Conservation (phyloP, 1,284 basidiomycete genomes). For the Ustilago hordei region DNA sequence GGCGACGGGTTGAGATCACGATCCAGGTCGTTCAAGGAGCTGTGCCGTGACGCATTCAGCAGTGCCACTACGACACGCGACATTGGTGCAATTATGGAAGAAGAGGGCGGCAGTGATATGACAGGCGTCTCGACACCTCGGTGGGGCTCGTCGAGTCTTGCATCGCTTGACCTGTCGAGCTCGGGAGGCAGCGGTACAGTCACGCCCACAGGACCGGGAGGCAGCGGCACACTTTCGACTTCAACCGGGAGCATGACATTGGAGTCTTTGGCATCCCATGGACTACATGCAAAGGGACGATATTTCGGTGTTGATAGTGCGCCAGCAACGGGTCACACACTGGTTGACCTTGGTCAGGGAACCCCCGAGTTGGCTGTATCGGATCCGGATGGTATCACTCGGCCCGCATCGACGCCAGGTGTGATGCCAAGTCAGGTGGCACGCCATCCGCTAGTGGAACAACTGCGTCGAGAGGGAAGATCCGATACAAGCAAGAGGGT, state of each 20-base stretch:
- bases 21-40: conserved; percentile 42
- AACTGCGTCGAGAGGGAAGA: conserved; percentile 40
- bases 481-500: conserved; percentile 42
- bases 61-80: conserved; percentile 20
- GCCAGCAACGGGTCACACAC: conserved; percentile 22
- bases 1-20: conserved; percentile 36
- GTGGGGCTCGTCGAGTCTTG: conserved; percentile 27
- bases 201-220: conserved; percentile 31
- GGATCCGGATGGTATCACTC: conserved; percentile 36
- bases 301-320: conserved; percentile 30
- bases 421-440: conserved; percentile 40
- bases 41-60: conserved; percentile 37
- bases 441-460: conserved; percentile 48
- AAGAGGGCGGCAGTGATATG: conserved; percentile 31
- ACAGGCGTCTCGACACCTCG: conserved; percentile 25
- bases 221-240: background rate
- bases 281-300: conserved; percentile 23
- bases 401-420: conserved; percentile 39
- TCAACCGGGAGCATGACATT: conserved; percentile 25
- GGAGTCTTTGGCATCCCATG: conserved; percentile 22
- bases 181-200: conserved; percentile 34
- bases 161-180: conserved; percentile 27
- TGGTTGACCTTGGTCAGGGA: conserved; percentile 37
- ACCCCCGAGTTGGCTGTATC: conserved; percentile 35
- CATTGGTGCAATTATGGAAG: conserved; percentile 31